Evolutionary conservation across 495 filamentous ascomycete genomes (phyloP).

Genomic region (Lichina pygmaea): DNA sequence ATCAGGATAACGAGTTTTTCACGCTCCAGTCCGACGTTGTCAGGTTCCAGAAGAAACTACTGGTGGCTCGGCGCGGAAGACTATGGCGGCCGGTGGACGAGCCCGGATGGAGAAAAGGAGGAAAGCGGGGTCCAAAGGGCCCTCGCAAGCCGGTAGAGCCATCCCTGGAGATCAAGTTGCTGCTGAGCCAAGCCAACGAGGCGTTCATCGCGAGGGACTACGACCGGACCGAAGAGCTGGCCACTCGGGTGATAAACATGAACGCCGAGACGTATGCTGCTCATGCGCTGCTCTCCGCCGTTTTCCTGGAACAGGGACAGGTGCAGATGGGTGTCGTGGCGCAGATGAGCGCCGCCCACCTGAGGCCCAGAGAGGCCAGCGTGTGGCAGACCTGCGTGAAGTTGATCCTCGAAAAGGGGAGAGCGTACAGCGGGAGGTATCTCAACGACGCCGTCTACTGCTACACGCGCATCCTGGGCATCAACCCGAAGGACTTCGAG

Average conservation of each 20-base stretch:
- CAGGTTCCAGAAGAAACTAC: background rate
- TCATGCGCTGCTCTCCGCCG: constrained; percentile 47
- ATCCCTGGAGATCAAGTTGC: constrained; percentile 42
- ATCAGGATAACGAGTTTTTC: constrained; percentile 1
- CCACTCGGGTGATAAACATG: constrained; percentile 42
- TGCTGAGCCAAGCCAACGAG: constrained; percentile 40
- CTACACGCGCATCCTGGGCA: constrained; percentile 38
- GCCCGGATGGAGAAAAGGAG: constrained; percentile 5
- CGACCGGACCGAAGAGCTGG: constrained; percentile 30
- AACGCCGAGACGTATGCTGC: constrained; percentile 67
- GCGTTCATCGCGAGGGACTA: constrained; percentile 41
- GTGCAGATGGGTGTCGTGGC: constrained; percentile 38
- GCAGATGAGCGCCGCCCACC: constrained; percentile 42
- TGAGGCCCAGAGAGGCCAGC: constrained; percentile 34
- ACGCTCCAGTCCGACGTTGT: constrained; percentile 1
- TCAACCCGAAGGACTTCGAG: constrained; percentile 27
- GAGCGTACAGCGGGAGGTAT: constrained; percentile 15
- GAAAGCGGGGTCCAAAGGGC: constrained; percentile 26
- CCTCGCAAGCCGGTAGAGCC: constrained; percentile 49
- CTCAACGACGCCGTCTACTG: constrained; percentile 35
- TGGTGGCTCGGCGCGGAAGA: background rate
- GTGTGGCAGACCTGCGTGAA: constrained; percentile 44
- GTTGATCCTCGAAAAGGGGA: constrained; percentile 28
- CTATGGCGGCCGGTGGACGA: background rate
- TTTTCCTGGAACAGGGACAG: constrained; percentile 40